Conservation (phyloP, 2,329 filamentous ascomycete species). For the Paramyrothecium sp. region DNA sequence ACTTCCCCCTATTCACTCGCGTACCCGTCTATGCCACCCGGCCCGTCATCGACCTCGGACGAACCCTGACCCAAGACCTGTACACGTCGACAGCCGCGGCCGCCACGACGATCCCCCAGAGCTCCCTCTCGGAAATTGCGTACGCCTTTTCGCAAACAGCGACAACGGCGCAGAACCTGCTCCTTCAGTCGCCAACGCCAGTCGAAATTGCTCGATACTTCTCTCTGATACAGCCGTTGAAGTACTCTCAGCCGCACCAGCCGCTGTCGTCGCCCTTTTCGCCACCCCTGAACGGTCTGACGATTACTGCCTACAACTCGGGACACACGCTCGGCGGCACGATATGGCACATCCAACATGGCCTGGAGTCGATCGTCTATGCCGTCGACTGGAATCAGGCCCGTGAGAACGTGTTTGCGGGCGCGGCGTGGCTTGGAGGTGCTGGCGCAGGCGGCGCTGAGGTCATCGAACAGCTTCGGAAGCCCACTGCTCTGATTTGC, state of each 20-base stretch:
- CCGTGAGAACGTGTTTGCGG: conserved; percentile 91
- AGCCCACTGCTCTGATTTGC: conserved; percentile 91
- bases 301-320: conserved; percentile 94
- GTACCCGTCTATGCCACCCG: conserved; percentile 94
- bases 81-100: conserved; percentile 89
- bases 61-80: conserved; percentile 86
- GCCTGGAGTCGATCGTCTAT: conserved; percentile 94
- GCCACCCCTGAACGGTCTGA: conserved; percentile 84
- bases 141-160: conserved; percentile 53
- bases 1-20: conserved; percentile 86
- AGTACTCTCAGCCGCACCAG: conserved; percentile 95
- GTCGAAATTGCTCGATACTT: conserved; percentile 95
- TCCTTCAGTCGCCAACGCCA: conserved; percentile 68
- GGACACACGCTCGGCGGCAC: conserved; percentile 95
- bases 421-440: conserved; percentile 89
- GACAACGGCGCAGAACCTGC: conserved; percentile 51
- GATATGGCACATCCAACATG: conserved; percentile 98
- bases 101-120: conserved; percentile 74
- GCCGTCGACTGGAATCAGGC: conserved; percentile 98
- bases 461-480: conserved; percentile 88
- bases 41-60: conserved; percentile 89
- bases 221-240: conserved; percentile 83
- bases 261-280: conserved; percentile 84
- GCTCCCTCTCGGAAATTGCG: conserved; percentile 65
- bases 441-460: conserved; percentile 78